Evolutionary conservation across 108 stramenopile genomes (phyloP), one percentile per base, ranked within the genome.

Genomic region (Epipyxis sp.): DNA sequence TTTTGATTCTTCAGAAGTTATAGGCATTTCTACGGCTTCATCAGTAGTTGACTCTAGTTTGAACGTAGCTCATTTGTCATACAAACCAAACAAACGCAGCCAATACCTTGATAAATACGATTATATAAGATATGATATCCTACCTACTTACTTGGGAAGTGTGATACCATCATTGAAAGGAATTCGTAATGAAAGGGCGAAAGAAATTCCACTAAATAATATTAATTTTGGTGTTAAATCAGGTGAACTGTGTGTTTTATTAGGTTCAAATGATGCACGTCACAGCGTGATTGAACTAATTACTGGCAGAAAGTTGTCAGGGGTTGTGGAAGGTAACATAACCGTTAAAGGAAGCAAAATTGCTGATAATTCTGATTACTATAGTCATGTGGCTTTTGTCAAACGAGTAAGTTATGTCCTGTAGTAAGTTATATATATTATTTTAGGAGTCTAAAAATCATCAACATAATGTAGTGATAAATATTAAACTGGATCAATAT

Each of bases 381-480:
- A 65, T 37, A 32, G 34, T 65, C 35, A 65, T 65, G 25, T 65
- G 61, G 61, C 61, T 6, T 65, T 32, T 65, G 61, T 65, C 34
- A 16, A 65, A 25, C 27, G 34, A 37, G 61, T 65, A 65, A 29
- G 61, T 65, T 10, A 57, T 20, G 16, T 16, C 16, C 25, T 25
- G 54, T 57, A 20, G 25, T 57, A 20, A 25, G 54, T 20, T 57
- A 57, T 57, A 20, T 20, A 20, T 16, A 57, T 16, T 65, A 37
- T 65, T 25, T 29, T 65, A 6, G 13, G 20, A 13, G 6, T 20
- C 46, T 13, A 13, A 20, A 20, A 50, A 50, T 50, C 46, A 6
- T 13, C 46, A 13, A 20, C 46, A 6, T 50, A 6, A 13, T 50
- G 46, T 20, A 13, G 20, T 50, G 6, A 20, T 50, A 50, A 13